Base-by-base conservation (phyloP, 73 alveolate genomes). In the Paramecium octaurelia region DNA sequence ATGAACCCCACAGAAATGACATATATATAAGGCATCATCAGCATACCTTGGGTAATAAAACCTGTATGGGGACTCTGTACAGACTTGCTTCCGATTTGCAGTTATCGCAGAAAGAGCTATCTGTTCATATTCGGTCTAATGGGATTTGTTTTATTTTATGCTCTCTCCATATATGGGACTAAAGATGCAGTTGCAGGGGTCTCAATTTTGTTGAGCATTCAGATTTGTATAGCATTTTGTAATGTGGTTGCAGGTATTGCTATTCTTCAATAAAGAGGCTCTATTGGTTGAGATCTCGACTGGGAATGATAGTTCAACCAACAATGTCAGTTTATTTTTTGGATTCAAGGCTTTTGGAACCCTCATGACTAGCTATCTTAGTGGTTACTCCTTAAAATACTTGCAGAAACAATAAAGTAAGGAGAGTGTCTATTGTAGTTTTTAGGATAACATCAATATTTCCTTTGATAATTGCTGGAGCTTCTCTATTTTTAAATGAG, bases 51-150 rank as follows among this genome's bases (percentile, higher is more conserved):
- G 98, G 95, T 97, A 35, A 86, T 98, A 18, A 98, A 98, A 77
- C 99, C 99, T 29, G 0, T 97, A 14, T 98, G 96, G 95, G 99
- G 99, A 14, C 96, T 98, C 88, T 93, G 97, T 35, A 95, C 98
- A 46, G 99, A 98, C 93, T 95, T 97, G 83, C 80, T 94, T 14
- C 99, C 99, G 3, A 84, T 98, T 46, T 96, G 71, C 87, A 98
- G 98, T 42, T 95, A 92, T 75, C 70, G 97, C n/a, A 92, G 99
- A 43, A 94, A 95, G 86, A 80, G 98, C 31, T 97, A 98, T 92
- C 86, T 98, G 76, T 90, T 97, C 1, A 21, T 97, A 12, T 96
- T 95, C 71, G 97, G 99, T 1, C 50, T 94, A 0, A 31, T 80
- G 75, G 91, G 91, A 8, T 96, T 36, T 92, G 93, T 27, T 83